Evolutionary conservation across 75 land plant species (phyloP).

Genomic region (Selaginella tamariscina): DNA sequence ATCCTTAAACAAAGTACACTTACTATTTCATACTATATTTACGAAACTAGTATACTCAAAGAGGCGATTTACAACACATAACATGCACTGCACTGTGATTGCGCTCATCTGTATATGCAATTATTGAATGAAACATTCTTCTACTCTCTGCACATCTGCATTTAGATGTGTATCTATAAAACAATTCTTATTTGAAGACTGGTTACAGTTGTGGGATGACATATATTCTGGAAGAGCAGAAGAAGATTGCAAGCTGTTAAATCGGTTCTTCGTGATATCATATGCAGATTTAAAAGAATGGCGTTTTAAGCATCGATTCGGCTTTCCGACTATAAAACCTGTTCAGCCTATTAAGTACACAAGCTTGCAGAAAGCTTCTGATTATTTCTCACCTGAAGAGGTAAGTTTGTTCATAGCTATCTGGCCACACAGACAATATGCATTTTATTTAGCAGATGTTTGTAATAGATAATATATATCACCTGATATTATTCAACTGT

Average conservation of each 20-base stretch:
- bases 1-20: too few relatives aligned
- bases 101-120: too few relatives aligned
- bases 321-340: constrained; percentile 78
- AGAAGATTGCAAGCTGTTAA: constrained; percentile 49
- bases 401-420: constrained; percentile 24
- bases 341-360: constrained; percentile 64
- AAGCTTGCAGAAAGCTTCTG: constrained; percentile 44
- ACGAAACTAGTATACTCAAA: too few relatives aligned
- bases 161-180: too few relatives aligned
- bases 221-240: constrained; percentile 68
- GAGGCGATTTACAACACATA: too few relatives aligned
- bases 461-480: neutral
- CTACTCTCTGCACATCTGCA: too few relatives aligned
- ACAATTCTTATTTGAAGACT: too few relatives aligned
- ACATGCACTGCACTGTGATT: too few relatives aligned
- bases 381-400: constrained; percentile 55
- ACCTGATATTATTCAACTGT: too few relatives aligned
- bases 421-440: neutral
- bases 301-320: constrained; percentile 85
- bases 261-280: constrained; percentile 73
- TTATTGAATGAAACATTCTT: too few relatives aligned
- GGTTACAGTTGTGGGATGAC: constrained; percentile 76
- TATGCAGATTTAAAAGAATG: constrained; percentile 94
- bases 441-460: neutral
- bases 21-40: too few relatives aligned